Percentiles rank a stretch among this genome's conserved stretches.
Conservation (phyloP, 73 alveolate species). For the Paramecium tetraurelia region DNA sequence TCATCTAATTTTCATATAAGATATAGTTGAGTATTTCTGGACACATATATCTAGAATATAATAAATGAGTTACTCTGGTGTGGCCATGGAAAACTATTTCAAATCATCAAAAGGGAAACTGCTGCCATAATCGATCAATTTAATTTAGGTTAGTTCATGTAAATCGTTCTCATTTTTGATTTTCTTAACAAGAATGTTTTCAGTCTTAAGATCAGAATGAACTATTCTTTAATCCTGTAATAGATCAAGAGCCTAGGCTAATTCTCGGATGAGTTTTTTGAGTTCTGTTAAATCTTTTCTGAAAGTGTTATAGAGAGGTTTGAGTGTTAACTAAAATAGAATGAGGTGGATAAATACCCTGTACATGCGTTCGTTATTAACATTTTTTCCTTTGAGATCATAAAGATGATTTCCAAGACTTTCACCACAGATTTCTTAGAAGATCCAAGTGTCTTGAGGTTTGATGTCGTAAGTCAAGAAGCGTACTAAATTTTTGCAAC, state of each 20-base stretch:
- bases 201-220: conserved; percentile 63
- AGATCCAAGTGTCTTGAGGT: conserved; percentile 60
- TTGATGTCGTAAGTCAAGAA: conserved; percentile 45
- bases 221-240: conserved; percentile 58
- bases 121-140: conserved; percentile 63
- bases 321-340: conserved; percentile 13
- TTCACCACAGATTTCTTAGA: conserved; percentile 59
- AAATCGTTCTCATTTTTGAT: conserved; percentile 28
- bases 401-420: conserved; percentile 52
- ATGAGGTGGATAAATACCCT: conserved; percentile 22
- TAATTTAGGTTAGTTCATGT: conserved; percentile 18
- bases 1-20: conserved; percentile 33
- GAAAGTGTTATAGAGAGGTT: conserved; percentile 24
- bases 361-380: conserved; percentile 49
- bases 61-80: conserved; percentile 42
- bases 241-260: conserved; percentile 38
- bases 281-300: conserved; percentile 46
- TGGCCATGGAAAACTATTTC: conserved; percentile 63
- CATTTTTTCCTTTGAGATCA: conserved; percentile 53
- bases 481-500: conserved; percentile 47
- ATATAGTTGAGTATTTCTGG: conserved; percentile 59
- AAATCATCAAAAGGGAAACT: conserved; percentile 60
- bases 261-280: conserved; percentile 44
- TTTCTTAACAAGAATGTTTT: conserved; percentile 50
- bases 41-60: conserved; percentile 34